A percentile compares a stretch with the other conserved stretches of the same genome.
These are phyloP conservation scores for Xylariaceae sp. DNA, from an alignment of 2,329 filamentous ascomycete species.

Conservation along the genomic window DNA sequence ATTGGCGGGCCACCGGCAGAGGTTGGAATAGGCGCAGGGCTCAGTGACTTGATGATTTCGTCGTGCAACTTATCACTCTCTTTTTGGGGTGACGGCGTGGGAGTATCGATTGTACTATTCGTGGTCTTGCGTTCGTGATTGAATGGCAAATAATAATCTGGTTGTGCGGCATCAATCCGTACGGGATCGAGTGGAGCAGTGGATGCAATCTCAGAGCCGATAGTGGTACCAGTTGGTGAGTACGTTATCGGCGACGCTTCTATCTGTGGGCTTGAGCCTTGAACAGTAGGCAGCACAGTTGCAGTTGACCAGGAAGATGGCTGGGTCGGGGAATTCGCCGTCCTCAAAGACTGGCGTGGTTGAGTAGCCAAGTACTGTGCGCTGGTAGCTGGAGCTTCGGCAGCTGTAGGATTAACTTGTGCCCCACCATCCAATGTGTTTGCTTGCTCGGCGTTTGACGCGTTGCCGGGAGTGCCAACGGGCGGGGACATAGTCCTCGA, in stretches of 20 bases:
- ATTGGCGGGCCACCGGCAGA: conserved; percentile 14
- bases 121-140: conserved; percentile 39
- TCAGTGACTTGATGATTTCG: conserved; percentile 68
- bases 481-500: conserved; percentile 22
- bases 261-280: conserved; percentile 13
- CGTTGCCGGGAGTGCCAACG: conserved; percentile 7
- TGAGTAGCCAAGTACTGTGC: conserved; percentile 19
- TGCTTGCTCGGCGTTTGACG: conserved; percentile 6
- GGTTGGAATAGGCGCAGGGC: conserved; percentile 37
- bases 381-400: conserved; percentile 19
- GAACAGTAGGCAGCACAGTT: conserved; percentile 6
- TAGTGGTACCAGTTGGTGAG: conserved; percentile 14
- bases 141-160: conserved; percentile 33
- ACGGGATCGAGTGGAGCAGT: conserved; percentile 43
- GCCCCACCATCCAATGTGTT: conserved; percentile 17
- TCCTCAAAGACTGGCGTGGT: conserved; percentile 25
- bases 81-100: conserved; percentile 45
- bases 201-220: conserved; percentile 33
- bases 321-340: conserved; percentile 11
- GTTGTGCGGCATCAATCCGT: conserved; percentile 32
- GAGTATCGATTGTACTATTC: conserved; percentile 43
- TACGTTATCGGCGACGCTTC: conserved; percentile 16
- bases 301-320: conserved; percentile 9
- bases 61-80: conserved; percentile 67
- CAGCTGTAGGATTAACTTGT: conserved; percentile 22